These are phyloP conservation scores for Akanthomyces uredinophilus DNA, from an alignment of 2,329 filamentous ascomycete species.

Conservation along the genomic window DNA sequence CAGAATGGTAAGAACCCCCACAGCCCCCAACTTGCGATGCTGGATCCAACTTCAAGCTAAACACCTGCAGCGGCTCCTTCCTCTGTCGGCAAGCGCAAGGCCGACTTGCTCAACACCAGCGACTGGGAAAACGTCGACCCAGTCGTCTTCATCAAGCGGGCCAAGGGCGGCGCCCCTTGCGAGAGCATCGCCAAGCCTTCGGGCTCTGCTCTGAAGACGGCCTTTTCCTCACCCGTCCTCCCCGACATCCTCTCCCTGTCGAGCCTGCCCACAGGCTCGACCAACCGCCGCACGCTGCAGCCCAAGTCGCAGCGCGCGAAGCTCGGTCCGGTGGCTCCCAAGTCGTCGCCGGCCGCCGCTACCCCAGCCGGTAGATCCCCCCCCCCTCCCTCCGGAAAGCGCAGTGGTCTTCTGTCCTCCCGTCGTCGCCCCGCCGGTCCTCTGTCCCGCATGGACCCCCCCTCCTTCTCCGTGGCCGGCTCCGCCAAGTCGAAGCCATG, in stretches of 20 bases:
- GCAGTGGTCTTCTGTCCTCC: slow-evolving; percentile 61
- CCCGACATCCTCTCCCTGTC: slow-evolving; percentile 26
- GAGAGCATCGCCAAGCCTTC: slow-evolving; percentile 47
- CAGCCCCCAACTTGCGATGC: neutral
- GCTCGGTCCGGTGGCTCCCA: slow-evolving; percentile 38
- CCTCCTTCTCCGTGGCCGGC: slow-evolving; percentile 53
- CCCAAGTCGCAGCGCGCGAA: slow-evolving; percentile 48
- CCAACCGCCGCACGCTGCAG: slow-evolving; percentile 42
- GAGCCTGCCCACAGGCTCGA: slow-evolving; percentile 29
- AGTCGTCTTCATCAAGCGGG: slow-evolving; percentile 50
- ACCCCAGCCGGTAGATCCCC: slow-evolving; percentile 80
- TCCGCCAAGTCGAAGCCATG: slow-evolving; percentile 58
- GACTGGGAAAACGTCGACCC: slow-evolving; percentile 61
- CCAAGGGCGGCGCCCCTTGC: slow-evolving; percentile 44
- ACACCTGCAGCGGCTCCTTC: slow-evolving; percentile 34
- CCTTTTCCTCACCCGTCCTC: slow-evolving; percentile 20
- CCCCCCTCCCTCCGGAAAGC: slow-evolving; percentile 68
- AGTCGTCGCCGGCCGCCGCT: slow-evolving; percentile 51
- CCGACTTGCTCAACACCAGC: slow-evolving; percentile 42
- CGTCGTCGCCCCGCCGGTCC: slow-evolving; percentile 60
- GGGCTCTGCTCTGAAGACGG: slow-evolving; percentile 39
- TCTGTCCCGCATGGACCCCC: slow-evolving; percentile 67
- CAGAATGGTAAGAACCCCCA: slow-evolving; percentile 57
- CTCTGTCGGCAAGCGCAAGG: slow-evolving; percentile 52
- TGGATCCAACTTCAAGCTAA: neutral